These are phyloP conservation scores for Pseudozyma sp. DNA, from an alignment of 1,284 basidiomycete species.

Conservation along the genomic window DNA sequence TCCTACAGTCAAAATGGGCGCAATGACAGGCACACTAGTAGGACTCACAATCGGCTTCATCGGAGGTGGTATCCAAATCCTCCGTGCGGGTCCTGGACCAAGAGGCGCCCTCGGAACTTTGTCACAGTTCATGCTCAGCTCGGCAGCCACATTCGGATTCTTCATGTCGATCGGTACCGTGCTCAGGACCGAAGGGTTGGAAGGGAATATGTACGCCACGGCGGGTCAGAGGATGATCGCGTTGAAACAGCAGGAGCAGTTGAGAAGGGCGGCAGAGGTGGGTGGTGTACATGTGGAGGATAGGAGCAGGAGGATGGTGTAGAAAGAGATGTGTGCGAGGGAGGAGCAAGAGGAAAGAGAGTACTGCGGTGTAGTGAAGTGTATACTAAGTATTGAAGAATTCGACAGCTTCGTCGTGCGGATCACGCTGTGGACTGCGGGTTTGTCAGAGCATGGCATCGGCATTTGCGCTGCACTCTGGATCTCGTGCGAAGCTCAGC, in stretches of 20 bases:
- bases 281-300: constrained; percentile 14
- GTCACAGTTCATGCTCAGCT: constrained; percentile 64
- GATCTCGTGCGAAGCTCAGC: no score
- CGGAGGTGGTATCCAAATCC: constrained; percentile 64
- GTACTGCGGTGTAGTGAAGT: not conserved
- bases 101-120: constrained; percentile 60
- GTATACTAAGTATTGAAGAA: not conserved
- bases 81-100: constrained; percentile 63
- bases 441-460: no score
- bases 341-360: not conserved
- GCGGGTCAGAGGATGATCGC: constrained; percentile 26
- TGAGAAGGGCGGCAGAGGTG: constrained; percentile 9
- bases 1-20: constrained; percentile 63
- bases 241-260: constrained; percentile 28
- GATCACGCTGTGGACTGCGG: no score
- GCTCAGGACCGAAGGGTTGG: constrained; percentile 56
- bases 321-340: not conserved
- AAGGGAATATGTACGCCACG: constrained; percentile 31
- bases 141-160: constrained; percentile 65
- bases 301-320: not conserved
- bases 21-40: constrained; percentile 65
- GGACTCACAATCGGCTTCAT: constrained; percentile 67
- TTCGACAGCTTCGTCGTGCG: no score
- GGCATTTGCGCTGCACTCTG: no score
- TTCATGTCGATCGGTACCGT: constrained; percentile 67